A percentile compares a stretch with the other conserved stretches of the same genome.
Conservation (phyloP, 1,284 basidiomycete genomes). For the Rhodotorula sp. region DNA sequence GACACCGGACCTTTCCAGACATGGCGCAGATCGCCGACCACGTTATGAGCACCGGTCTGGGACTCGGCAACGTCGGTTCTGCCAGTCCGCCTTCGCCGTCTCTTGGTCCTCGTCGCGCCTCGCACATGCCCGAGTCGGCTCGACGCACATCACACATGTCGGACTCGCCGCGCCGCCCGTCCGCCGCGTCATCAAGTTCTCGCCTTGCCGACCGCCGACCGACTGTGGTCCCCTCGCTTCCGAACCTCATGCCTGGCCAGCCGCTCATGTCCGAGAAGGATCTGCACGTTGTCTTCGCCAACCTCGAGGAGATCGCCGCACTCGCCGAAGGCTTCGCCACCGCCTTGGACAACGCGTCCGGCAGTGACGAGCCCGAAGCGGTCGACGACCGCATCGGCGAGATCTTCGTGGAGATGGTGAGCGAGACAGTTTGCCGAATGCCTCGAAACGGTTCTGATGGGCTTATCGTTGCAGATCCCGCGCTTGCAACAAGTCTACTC, state of each 20-base stretch:
- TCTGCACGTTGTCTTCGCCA: constrained; percentile 51
- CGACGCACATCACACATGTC: neutral
- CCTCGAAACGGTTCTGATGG: too few species aligned
- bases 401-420: constrained; percentile 49
- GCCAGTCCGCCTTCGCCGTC: constrained; percentile 4
- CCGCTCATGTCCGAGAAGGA: constrained; percentile 49
- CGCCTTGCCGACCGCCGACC: constrained; percentile 14
- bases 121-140: neutral
- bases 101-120: neutral
- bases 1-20: constrained; percentile 6
- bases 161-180: neutral
- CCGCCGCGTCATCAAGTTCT: neutral
- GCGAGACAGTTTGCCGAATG: neutral
- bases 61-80: constrained; percentile 13
- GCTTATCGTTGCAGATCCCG: constrained; percentile 41
- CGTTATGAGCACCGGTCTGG: constrained; percentile 40
- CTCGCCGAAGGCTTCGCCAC: constrained; percentile 50
- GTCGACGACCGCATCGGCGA: constrained; percentile 47
- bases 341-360: constrained; percentile 45
- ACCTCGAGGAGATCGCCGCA: constrained; percentile 50
- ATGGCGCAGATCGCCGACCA: constrained; percentile 39
- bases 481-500: constrained; percentile 51
- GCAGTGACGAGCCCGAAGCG: constrained; percentile 21
- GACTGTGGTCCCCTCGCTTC: constrained; percentile 3
- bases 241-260: constrained; percentile 25